Evolutionary conservation across 1,139 yeast genomes (phyloP), one percentile per base, ranked within the genome.

Genomic region (Blastobotrys ciferrii): DNA sequence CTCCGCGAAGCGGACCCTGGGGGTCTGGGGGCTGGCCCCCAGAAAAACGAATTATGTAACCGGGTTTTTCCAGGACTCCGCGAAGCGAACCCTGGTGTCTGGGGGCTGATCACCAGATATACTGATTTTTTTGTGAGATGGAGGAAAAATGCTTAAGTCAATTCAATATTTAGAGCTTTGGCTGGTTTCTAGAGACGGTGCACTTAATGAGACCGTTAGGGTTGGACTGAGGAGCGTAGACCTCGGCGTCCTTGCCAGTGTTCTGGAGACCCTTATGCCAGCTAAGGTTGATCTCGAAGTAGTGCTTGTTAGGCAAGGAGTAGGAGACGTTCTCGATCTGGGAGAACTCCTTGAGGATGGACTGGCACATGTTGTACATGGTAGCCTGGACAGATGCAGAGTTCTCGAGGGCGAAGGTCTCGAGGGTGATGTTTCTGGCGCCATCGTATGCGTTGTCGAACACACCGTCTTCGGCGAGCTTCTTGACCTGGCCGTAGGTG

Each of bases 301-400:
- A 89, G 69, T 89, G 97, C 71, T 87, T 89, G 77, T 89, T 89
- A 62, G 97, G 97, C 64, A 89, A 77, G 38, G 77, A 71, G 68
- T 87, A 89, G 48, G 82, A 70, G 39, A 88, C 96, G 42, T 74
- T 74, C 52, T 73, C 77, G 48, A 89, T 74, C 53, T 74, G 75
- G 4, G 81, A 74, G 51, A 79, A 83, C 46, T 62, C 65, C 47
- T 72, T 74, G 64, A 89, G 77, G 57, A 89, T 87, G 56, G 80
- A 81, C 53, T 79, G 75, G 36, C 87, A 77, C 92, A 89, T 89
- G 75, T 88, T 87, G 76, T 81, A 89, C 96, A 88, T 88, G 53
- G 96, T 89, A 39, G 95, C 96, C 73, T 89, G 97, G 45, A 89
- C 97, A 14, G 95, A 84, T 15, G 96, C 80, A 7, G 96, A 87